Base-by-base conservation (phyloP, 495 filamentous ascomycete genomes). In the Lasiosphaeriaceae sp. region DNA sequence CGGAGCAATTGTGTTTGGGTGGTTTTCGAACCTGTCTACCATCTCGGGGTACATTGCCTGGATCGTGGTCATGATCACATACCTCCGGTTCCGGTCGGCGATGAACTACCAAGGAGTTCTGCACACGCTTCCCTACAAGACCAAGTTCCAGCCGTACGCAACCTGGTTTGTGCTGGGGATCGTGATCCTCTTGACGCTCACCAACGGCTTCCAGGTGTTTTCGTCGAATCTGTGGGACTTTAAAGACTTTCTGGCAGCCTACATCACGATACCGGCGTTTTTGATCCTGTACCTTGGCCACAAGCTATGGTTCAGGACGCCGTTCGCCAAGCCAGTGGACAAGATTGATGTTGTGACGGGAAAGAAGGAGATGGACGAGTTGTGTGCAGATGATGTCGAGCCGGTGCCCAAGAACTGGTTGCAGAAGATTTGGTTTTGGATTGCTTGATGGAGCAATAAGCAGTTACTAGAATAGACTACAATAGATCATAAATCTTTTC, bases 1-100 rank as follows among this genome's bases (percentile, higher is more conserved):
- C 23, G 80, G 78, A 43, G 77, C 77, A 3, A 69, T 70, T 12
- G 83, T 86, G 4, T 89, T 88, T 65, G 69, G 66, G 34, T 89
- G 86, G 86, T 82, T 80, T 63, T 67, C 67, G 44, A 80, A 77
- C 65, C 67, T 80, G 52, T 74, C 67, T 5, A 80, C 75, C 51
- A 78, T 80, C 54, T 75, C 73, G 0, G 76, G 77, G 2, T 78
- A 69, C 65, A 67, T 80, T 51, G 77, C 67, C n/a, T 78, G 75
- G 75, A 75, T 80, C 57, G 71, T 77, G 31, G 68, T 80, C 48
- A 65, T 77, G 65, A 61, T 73, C 56, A 80, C 76, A 0, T 78
- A 77, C 57, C 59, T 78, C 14, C 73, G 75, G 48, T 80, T 80
- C 71, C 71, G 76, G 16, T 52, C 59, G n/a, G 74, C 74, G n/a